phyloP scores from a whole-genome alignment of 371 early-diverging fungal species.

The Lichtheimia ramosa region DNA sequence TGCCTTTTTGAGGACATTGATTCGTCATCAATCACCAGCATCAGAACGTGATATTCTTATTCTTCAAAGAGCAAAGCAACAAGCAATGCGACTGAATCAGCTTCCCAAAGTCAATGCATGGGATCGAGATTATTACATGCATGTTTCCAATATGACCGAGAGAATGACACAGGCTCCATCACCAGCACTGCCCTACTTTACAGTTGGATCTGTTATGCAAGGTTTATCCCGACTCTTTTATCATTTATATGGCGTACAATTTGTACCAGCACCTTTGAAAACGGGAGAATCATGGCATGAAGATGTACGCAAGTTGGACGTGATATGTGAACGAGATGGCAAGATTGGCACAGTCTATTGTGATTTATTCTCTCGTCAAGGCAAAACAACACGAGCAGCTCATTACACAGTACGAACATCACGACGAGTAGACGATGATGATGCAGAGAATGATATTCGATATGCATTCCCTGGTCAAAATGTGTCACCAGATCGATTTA shows the following conservation, averaged over 20 bases:
- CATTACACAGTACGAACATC: conserved; percentile 95
- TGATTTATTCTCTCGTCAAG: conserved; percentile 78
- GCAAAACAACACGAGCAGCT: conserved; percentile 85
- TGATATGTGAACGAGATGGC: conserved; percentile 81
- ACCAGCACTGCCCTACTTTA: conserved; percentile 65
- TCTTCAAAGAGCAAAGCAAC: conserved; percentile 46
- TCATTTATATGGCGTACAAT: conserved; percentile 82
- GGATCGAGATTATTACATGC: conserved; percentile 81
- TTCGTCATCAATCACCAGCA: conserved; percentile 52
- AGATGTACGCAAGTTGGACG: conserved; percentile 86
- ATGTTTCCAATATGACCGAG: conserved; percentile 36
- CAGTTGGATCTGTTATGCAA: conserved; percentile 85
- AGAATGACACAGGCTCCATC: conserved; percentile 11
- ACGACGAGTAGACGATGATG: conserved; percentile 83
- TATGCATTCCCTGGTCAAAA: conserved; percentile 44
- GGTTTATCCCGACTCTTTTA: conserved; percentile 82
- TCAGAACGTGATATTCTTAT: conserved; percentile 51
- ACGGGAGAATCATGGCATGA: conserved; percentile 87
- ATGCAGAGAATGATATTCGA: conserved; percentile 42
- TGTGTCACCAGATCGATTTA: conserved; percentile 22
- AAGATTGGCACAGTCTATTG: conserved; percentile 91
- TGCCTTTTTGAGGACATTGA: conserved; percentile 75
- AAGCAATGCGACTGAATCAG: conserved; percentile 18
- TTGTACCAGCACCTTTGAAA: conserved; percentile 64
- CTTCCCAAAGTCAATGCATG: conserved; percentile 66